These are phyloP conservation scores for Rhododendron molle DNA, from an alignment of 148 eudicot species.

Conservation along the genomic window DNA sequence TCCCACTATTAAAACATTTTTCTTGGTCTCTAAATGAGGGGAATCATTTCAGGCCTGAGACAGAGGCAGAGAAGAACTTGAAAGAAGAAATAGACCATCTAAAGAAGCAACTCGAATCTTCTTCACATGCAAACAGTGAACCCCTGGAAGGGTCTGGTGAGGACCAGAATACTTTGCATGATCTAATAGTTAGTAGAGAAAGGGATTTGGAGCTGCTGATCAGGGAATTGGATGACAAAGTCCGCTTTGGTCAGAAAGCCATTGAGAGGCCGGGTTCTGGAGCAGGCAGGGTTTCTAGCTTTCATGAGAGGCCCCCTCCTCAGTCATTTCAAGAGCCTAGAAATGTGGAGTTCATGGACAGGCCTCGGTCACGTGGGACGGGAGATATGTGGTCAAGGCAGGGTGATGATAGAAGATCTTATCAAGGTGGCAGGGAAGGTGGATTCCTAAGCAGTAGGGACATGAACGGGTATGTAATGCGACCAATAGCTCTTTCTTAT, in stretches of 20 bases:
- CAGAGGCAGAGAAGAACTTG: constrained; percentile 48
- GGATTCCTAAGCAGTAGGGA: constrained; percentile 64
- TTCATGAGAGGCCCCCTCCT: constrained; percentile 44
- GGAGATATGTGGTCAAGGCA: constrained; percentile 63
- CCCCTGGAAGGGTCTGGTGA: constrained; percentile 27
- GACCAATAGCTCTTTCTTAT: not conserved
- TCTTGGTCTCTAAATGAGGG: not conserved
- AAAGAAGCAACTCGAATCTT: constrained; percentile 32
- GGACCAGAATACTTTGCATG: constrained; percentile 35
- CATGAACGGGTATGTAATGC: constrained; percentile 54
- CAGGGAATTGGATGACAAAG: constrained; percentile 73
- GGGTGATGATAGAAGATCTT: constrained; percentile 65
- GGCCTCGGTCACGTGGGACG: constrained; percentile 81
- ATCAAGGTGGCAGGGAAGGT: constrained; percentile 71
- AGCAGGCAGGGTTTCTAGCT: constrained; percentile 32
- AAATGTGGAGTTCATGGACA: constrained; percentile 51
- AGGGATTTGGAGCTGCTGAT: constrained; percentile 56
- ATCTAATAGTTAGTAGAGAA: constrained; percentile 43
- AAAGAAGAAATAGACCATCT: constrained; percentile 44
- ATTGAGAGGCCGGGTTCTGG: constrained; percentile 81
- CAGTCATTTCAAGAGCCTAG: constrained; percentile 50
- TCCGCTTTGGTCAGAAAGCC: constrained; percentile 62
- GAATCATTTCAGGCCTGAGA: constrained; percentile 44
- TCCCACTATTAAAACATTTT: not conserved
- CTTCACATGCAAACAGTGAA: constrained; percentile 26